phyloP scores from a whole-genome alignment of 331 rosid genomes.

The Malus hybrid region DNA sequence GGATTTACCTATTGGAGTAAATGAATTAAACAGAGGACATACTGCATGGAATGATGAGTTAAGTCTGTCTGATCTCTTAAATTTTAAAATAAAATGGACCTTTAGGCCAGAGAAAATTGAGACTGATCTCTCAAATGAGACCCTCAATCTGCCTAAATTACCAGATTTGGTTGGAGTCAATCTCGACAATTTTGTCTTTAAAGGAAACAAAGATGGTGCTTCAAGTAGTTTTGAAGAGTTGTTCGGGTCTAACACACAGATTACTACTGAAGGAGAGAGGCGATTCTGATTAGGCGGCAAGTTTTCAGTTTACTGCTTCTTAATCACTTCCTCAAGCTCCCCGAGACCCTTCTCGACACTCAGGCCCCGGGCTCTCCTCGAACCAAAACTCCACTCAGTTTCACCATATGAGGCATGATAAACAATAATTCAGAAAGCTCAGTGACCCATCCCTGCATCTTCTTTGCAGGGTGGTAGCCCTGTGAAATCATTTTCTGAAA shows the following conservation, averaged over 20 bases:
- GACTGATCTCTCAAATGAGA: slow-evolving; percentile 17
- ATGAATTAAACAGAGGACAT: slow-evolving; percentile 41
- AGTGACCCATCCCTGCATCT: no score
- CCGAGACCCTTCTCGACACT: no score
- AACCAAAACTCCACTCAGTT: no score
- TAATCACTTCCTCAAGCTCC: no score
- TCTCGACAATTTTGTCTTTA: slow-evolving; percentile 41
- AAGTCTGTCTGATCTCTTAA: slow-evolving; percentile 53
- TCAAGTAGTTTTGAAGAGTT: slow-evolving; percentile 24
- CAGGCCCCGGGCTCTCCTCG: no score
- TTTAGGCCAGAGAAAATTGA: slow-evolving; percentile 45
- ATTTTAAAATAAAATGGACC: slow-evolving; percentile 73
- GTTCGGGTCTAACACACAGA: slow-evolving; percentile 9
- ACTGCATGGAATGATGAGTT: slow-evolving; percentile 41
- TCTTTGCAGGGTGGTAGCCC: no score
- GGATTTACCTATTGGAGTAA: slow-evolving; percentile 28
- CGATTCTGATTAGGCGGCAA: no score
- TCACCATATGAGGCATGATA: no score
- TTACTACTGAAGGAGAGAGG: no score
- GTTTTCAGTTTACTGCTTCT: no score
- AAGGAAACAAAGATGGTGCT: slow-evolving; percentile 26
- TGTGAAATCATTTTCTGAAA: no score
- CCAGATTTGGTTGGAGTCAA: slow-evolving; percentile 52
- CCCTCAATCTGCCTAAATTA: slow-evolving; percentile 25
- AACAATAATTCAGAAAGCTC: no score